Evolutionary conservation across 352 stramenopile species (phyloP).

Genomic region (Phytophthora sojae): DNA sequence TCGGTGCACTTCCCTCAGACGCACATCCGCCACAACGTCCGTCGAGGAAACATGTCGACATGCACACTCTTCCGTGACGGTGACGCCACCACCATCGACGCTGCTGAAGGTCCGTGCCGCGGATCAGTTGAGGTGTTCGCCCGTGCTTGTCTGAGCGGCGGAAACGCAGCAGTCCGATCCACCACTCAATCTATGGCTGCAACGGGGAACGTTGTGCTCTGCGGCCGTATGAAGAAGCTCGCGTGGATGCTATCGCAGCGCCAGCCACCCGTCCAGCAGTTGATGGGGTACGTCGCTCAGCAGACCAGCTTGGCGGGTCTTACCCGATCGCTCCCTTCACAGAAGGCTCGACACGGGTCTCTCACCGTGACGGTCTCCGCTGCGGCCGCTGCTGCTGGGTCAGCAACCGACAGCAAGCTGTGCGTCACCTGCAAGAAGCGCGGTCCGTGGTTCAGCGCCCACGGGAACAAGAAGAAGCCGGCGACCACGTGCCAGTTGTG

Average conservation of each 20-base stretch:
- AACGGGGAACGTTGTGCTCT: constrained; percentile 46
- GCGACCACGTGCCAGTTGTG: constrained; percentile 53
- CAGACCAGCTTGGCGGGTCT: constrained; percentile 29
- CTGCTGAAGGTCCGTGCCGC: constrained; percentile 27
- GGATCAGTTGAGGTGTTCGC: constrained; percentile 44
- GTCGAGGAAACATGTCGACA: constrained; percentile 58
- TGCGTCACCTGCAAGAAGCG: constrained; percentile 52
- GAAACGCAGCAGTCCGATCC: constrained; percentile 39
- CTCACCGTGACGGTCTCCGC: constrained; percentile 38
- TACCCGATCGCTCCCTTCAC: constrained; percentile 32
- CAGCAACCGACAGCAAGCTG: constrained; percentile 29
- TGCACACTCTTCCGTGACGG: constrained; percentile 65
- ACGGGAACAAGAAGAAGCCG: constrained; percentile 43
- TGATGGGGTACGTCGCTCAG: constrained; percentile 21
- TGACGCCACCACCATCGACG: constrained; percentile 25
- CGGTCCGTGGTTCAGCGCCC: constrained; percentile 33
- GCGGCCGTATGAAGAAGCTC: constrained; percentile 75
- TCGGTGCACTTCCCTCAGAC: constrained; percentile 69
- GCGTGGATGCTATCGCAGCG: constrained; percentile 58
- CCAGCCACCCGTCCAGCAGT: constrained; percentile 19
- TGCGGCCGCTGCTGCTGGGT: constrained; percentile 25
- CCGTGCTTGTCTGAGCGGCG: constrained; percentile 39
- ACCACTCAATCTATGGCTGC: constrained; percentile 45
- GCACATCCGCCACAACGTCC: constrained; percentile 37
- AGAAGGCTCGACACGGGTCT: constrained; percentile 26